phyloP scores from a whole-genome alignment of 208 protist species.

The Blastocrithidia nonstop region DNA sequence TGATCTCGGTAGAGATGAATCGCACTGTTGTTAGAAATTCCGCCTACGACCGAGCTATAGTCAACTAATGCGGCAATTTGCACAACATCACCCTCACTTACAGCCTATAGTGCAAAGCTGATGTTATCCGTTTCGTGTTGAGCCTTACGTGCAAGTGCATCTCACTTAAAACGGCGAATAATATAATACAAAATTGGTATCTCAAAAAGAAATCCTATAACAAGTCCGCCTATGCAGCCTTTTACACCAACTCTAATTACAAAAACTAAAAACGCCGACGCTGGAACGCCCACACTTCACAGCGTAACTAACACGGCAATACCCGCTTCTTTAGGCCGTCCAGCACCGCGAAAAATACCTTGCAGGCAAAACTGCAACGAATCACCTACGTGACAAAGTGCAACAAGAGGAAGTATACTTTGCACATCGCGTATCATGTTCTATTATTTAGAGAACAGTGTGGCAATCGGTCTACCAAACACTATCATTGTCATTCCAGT shows the following conservation, averaged over 20 bases:
- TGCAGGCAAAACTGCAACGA: conserved; percentile 53
- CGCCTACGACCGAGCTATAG: no score
- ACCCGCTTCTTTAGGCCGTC: conserved; percentile 22
- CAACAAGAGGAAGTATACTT: conserved; percentile 33
- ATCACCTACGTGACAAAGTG: conserved; percentile 34
- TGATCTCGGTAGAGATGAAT: no score
- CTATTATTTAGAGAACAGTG: conserved; percentile 22
- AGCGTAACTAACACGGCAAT: conserved; percentile 35
- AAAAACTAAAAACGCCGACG: conserved; percentile 32
- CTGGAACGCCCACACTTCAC: conserved; percentile 46
- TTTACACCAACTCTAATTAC: conserved; percentile 25
- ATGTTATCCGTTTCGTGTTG: neutral
- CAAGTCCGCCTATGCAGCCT: conserved; percentile 27
- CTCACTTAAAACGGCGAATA: conserved; percentile 38
- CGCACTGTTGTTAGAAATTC: no score
- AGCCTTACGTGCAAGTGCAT: conserved; percentile 19
- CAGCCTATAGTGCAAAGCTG: no score
- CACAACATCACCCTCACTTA: no score
- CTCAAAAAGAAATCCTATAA: conserved; percentile 31
- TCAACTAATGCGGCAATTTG: no score
- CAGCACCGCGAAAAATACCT: conserved; percentile 41
- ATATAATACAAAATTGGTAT: conserved; percentile 28
- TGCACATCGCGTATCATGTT: conserved; percentile 13
- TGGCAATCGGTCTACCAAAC: conserved; percentile 35
- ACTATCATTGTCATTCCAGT: conserved; percentile 19